Base-by-base conservation (phyloP, 345 rosid genomes). In the Geranium brycei region DNA sequence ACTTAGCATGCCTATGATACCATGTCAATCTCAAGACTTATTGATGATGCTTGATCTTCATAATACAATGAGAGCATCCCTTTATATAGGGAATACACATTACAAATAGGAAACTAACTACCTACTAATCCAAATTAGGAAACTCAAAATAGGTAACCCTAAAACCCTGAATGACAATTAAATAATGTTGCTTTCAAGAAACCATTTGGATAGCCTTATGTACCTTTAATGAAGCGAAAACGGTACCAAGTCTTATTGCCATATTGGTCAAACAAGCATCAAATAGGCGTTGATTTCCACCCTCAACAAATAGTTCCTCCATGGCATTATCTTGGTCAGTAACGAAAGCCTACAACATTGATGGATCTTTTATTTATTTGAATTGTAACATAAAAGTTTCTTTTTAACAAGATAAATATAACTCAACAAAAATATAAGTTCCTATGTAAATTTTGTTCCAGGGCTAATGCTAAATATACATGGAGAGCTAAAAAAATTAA, bases 191-290 rank as follows among this genome's bases (percentile, higher is more conserved):
- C n/a, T 12, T 5, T 51, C 15, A 17, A 19, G 4, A 55, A 19
- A 35, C 7, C 1, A 3, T 19, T 32, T 57, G 57, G 62, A 11
- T 28, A 17, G 51, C 17, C 19, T 61, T 30, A 61, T 53, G n/a
- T 70, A 89, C 96, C 87, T 87, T 89, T 62, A 92, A 57, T 11
- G 96, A 92, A 62, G 96, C 98, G 79, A 92, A 92, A 14, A 92
- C 95, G 32, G 98, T 89, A 64, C 96, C 80, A 71, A 92, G 71
- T 72, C 95, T 83, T 68, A 83, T 83, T 28, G 98, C 98, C 91
- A 92, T 85, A 60, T 76, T 71, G 77, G 67, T 84, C 84, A 89
- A 71, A 69, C 87, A 89, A 71, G 80, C 74, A 41, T 83, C 75
- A 78, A 85, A 87, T 65, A 70, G 77, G 67, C 76, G 89, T 57